Base-by-base conservation (phyloP, 257 asterid species). In the Thymus mandschuricus region DNA sequence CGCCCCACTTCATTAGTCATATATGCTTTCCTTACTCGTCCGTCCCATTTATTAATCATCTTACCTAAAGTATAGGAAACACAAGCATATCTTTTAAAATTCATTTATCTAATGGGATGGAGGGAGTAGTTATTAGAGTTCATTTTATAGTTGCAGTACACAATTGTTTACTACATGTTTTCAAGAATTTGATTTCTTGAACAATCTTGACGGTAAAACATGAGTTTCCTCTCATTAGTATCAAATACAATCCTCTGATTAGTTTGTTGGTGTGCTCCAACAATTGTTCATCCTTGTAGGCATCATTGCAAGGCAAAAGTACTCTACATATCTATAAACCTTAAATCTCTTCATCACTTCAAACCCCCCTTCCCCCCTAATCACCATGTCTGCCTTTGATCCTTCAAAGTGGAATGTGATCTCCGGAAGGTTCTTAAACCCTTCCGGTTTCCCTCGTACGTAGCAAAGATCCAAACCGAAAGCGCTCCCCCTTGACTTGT, bases 211-310 rank as follows among this genome's bases (percentile, higher is more conserved):
- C 4, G 5, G 13, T 54, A 21, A 11, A 72, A 73, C 21, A 41
- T 11, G 2, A 64, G 64, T n/a, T 72, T 27, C 43, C 54, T 50
- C 2, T 27, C n/a, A 44, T 0, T 1, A 13, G 63, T 71, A 51
- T 71, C 70, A 28, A 50, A 62, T 5, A 51, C 27, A 30, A 72
- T 50, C 76, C 70, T 72, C 56, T 61, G 76, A 49, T 61, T 61
- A 8, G 63, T 48, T 7, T 71, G 76, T 31, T 71, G 62, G 35
- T 62, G 55, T 41, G 65, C 56, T 72, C 77, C 71, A 3, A 72
- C 8, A 0, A 64, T 13, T 27, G 1, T 1, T 1, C 6, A 34
- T n/a, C 10, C 1, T 12, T 1, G 45, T 34, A 10, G 55, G 35
- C 4, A 34, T 29, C 46, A 62, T 62, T 5, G 76, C 76, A 4